Base-by-base conservation (phyloP, 1,139 yeast species). In the Blastobotrys apis region DNA sequence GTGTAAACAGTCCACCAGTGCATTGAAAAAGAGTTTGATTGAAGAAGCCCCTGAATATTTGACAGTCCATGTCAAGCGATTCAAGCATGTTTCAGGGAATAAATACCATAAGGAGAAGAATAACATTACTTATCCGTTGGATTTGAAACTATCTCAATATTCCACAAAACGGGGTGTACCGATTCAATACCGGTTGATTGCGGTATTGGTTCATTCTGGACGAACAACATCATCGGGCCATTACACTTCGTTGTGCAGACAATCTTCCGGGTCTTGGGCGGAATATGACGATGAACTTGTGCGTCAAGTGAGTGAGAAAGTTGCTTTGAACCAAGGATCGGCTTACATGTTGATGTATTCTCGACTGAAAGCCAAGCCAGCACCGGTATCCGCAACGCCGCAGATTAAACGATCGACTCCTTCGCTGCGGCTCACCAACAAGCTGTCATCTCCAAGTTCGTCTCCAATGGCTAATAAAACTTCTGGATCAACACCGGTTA, bases 141-240 rank as follows among this genome's bases (percentile, higher is more conserved):
- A 74, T 49, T 70, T 92, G 48, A 94, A 90, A 58, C 67, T 92
- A 48, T 69, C 87, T 0, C 76, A 75, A 47, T 90, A 75, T 62
- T 76, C 86, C 5, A 43, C 51, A 17, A 53, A 60, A 5, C 46
- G 63, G 1, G 29, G 29, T 5, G 67, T 70, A 16, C 79, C 83
- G 1, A 76, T 80, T 8, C 71, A 73, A 47, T 92, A 92, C 65
- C 82, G 81, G 60, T 73, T 92, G 50, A 73, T 78, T n/a, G 79
- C 92, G 16, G 96, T 90, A 17, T 84, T 90, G 49, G 90, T 88
- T 15, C 99, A 92, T 62, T 95, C 87, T 59, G 98, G 98, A 33
- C 75, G 97, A 51, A 84, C 95, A 1, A 80, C 90, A 12, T 81
- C 90, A 38, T 81, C 94, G 5, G 99, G 99, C 4, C 99, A 92